A percentile compares a stretch with the other conserved stretches of the same genome.
These are phyloP conservation scores for Cymbopogon citratus DNA, from an alignment of 176 grass and related monocot species.

Conservation along the genomic window DNA sequence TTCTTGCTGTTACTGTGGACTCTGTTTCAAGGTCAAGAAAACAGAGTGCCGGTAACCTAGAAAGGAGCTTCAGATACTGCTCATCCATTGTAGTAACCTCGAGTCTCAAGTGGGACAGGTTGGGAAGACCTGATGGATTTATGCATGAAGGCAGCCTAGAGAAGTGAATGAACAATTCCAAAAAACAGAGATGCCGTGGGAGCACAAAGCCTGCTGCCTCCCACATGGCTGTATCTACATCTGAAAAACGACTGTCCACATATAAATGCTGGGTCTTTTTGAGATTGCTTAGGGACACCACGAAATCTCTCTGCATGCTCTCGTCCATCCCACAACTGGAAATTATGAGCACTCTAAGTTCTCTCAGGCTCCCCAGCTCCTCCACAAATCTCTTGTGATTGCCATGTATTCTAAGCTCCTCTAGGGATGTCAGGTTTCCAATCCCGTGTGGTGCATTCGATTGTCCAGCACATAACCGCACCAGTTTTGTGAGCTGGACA, in stretches of 20 bases:
- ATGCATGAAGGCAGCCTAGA: background rate
- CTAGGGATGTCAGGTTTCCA: too few species aligned
- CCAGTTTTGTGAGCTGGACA: background rate
- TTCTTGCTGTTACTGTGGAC: background rate
- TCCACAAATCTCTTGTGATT: too few species aligned
- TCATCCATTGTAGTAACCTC: background rate
- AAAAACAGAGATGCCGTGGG: too few species aligned
- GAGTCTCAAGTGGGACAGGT: background rate
- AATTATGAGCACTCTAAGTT: too few species aligned
- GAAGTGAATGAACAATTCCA: too few species aligned
- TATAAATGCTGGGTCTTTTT: background rate
- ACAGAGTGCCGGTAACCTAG: too few species aligned
- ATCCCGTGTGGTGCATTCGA: too few species aligned
- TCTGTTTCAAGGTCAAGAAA: background rate
- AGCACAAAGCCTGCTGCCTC: background rate
- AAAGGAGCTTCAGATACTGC: too few species aligned
- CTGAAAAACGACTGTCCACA: background rate
- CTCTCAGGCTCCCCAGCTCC: too few species aligned
- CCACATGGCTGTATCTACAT: background rate
- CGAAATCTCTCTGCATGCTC: too few species aligned
- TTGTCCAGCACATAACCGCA: background rate
- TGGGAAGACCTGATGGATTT: background rate
- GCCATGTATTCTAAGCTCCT: too few species aligned
- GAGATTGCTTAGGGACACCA: background rate
- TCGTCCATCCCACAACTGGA: too few species aligned